Evolutionary conservation across 306 rosid species (phyloP).

Genomic region (Canavalia ensiformis): DNA sequence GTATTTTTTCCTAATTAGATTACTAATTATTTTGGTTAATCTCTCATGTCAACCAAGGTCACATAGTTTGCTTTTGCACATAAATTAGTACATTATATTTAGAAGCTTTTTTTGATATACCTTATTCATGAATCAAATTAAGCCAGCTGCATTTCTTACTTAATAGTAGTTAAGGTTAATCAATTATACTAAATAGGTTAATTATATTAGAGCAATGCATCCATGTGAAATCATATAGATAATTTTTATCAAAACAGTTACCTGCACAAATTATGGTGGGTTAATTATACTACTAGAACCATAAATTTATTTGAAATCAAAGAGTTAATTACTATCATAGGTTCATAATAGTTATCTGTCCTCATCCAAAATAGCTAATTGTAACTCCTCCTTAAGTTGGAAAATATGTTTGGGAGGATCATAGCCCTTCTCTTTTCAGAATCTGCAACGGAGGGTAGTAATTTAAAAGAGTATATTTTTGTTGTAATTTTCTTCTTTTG

Average conservation of each 20-base stretch:
- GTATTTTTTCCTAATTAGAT: conserved; percentile 30
- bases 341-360: conserved; percentile 64
- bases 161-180: not conserved
- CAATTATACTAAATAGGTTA: too few relatives aligned
- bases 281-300: too few relatives aligned
- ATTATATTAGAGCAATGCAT: too few relatives aligned
- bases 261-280: too few relatives aligned
- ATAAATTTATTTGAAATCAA: conserved; percentile 65
- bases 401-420: conserved; percentile 84
- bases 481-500: not conserved
- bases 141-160: conserved; percentile 42
- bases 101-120: conserved; percentile 38
- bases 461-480: conserved; percentile 5
- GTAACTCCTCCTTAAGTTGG: conserved; percentile 90
- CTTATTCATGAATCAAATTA: conserved; percentile 29
- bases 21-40: conserved; percentile 36
- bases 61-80: conserved; percentile 34
- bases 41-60: conserved; percentile 38
- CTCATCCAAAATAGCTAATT: conserved; percentile 92
- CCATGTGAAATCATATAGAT: too few relatives aligned
- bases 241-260: too few relatives aligned
- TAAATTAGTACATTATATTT: conserved; percentile 24
- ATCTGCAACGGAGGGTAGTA: conserved; percentile 56
- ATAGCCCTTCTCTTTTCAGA: conserved; percentile 76
- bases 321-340: not conserved